Percentiles rank a stretch among this genome's conserved stretches.
phyloP scores from a whole-genome alignment of 1,284 basidiomycete genomes.

The Ceratobasidium theobromae region DNA sequence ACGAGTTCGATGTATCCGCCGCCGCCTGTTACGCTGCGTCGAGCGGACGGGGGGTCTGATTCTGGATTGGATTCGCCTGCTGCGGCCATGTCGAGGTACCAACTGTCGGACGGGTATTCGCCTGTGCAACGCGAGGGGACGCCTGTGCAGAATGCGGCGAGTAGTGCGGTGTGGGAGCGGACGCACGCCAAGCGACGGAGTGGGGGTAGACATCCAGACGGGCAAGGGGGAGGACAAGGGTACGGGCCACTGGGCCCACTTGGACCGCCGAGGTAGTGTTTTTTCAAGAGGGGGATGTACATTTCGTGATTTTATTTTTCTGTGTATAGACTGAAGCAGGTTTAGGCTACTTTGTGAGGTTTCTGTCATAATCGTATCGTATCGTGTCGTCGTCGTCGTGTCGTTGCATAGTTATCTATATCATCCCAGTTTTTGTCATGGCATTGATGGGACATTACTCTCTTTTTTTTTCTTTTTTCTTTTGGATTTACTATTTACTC shows the following conservation, averaged over 20 bases:
- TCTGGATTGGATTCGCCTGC: constrained; percentile 70
- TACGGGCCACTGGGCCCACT: constrained; percentile 33
- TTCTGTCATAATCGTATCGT: background rate
- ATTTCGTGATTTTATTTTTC: too few relatives aligned
- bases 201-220: constrained; percentile 49
- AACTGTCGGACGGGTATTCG: constrained; percentile 59
- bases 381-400: too few relatives aligned
- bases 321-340: background rate
- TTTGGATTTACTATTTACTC: too few relatives aligned
- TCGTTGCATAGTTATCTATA: background rate
- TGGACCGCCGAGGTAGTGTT: constrained; percentile 12
- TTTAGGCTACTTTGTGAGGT: background rate
- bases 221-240: constrained; percentile 41
- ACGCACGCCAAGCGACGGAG: constrained; percentile 51
- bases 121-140: constrained; percentile 41
- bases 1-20: constrained; percentile 74
- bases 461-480: background rate
- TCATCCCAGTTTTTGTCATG: background rate
- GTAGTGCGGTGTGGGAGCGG: constrained; percentile 43
- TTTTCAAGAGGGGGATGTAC: too few relatives aligned
- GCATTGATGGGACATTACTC: background rate
- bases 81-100: constrained; percentile 52
- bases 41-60: constrained; percentile 54
- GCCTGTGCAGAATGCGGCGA: constrained; percentile 39
- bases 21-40: constrained; percentile 71